Percentiles rank a stretch among this genome's conserved stretches.
These are phyloP conservation scores for Aspergillus unguis DNA, from an alignment of 2,329 filamentous ascomycete species.

Conservation along the genomic window DNA sequence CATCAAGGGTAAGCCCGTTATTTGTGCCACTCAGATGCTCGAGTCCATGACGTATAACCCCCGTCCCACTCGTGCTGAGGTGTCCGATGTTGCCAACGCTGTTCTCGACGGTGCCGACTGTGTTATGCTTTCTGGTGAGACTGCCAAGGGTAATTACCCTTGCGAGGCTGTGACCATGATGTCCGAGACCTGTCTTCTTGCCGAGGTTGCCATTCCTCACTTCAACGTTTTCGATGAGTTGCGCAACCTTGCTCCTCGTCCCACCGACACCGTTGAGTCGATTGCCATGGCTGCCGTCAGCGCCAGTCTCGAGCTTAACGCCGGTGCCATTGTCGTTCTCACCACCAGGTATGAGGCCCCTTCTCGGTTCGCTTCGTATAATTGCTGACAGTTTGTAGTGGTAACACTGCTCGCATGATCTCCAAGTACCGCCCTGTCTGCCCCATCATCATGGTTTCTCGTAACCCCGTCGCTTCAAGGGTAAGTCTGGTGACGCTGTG, in stretches of 20 bases:
- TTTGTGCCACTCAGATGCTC: slow-evolving; percentile 99
- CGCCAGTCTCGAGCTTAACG: slow-evolving; percentile 92
- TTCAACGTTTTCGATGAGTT: slow-evolving; percentile 96
- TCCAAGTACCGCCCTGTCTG: slow-evolving; percentile 99
- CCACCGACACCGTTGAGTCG: slow-evolving; percentile 84
- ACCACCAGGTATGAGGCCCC: slow-evolving; percentile 70
- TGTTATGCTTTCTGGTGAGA: slow-evolving; percentile 99
- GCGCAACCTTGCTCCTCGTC: slow-evolving; percentile 75
- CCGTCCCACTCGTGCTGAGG: slow-evolving; percentile 94
- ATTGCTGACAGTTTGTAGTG: slow-evolving; percentile 50
- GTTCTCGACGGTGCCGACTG: slow-evolving; percentile 97
- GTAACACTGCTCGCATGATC: slow-evolving; percentile 87
- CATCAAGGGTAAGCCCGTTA: slow-evolving; percentile 96
- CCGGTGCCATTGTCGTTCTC: slow-evolving; percentile 90
- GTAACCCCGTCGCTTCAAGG: slow-evolving; percentile 75
- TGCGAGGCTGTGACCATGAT: slow-evolving; percentile 92
- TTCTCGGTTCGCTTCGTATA: background rate
- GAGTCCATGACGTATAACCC: slow-evolving; percentile 99
- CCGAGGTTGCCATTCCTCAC: slow-evolving; percentile 96
- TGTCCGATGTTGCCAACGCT: slow-evolving; percentile 97
- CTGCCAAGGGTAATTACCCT: slow-evolving; percentile 95
- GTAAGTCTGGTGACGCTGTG: slow-evolving; percentile 39
- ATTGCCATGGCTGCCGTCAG: slow-evolving; percentile 97
- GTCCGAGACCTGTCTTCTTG: slow-evolving; percentile 95
- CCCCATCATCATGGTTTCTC: slow-evolving; percentile 99